Conservation (phyloP, 108 stramenopile species). For the Skeletonema potamos region DNA sequence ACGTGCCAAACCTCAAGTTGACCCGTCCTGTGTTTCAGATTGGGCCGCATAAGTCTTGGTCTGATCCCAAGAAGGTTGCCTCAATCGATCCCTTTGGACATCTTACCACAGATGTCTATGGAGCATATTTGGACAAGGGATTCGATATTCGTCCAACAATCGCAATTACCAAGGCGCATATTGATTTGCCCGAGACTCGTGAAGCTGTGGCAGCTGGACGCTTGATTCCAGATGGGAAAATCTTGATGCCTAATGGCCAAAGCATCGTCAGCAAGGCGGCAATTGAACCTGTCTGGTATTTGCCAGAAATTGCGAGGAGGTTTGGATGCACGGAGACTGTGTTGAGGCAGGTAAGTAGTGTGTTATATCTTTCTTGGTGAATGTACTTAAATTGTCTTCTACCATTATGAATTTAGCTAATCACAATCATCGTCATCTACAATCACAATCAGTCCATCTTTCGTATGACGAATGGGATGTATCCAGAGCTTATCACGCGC, state of each 20-base stretch:
- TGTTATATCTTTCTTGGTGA: background rate
- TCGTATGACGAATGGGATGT: conserved; percentile 99
- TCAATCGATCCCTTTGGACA: conserved; percentile 98
- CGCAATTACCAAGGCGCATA: conserved; percentile 99
- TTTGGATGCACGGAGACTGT: conserved; percentile 91
- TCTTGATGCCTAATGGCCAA: conserved; percentile 90
- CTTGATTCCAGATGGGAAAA: conserved; percentile 90
- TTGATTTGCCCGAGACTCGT: conserved; percentile 95
- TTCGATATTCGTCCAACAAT: conserved; percentile 99
- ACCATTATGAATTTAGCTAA: background rate
- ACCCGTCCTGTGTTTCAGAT: conserved; percentile 95
- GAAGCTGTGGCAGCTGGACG: conserved; percentile 89
- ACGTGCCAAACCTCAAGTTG: conserved; percentile 88
- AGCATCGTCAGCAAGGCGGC: conserved; percentile 95
- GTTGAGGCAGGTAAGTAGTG: conserved; percentile 56
- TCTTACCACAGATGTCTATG: conserved; percentile 76
- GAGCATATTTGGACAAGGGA: conserved; percentile 92
- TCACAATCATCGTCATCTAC: background rate
- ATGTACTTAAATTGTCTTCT: background rate
- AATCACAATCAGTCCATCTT: conserved; percentile 83
- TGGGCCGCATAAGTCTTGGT: conserved; percentile 94
- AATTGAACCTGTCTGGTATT: conserved; percentile 99
- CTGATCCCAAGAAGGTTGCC: conserved; percentile 93
- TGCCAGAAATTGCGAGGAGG: conserved; percentile 96
- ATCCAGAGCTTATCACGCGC: conserved; percentile 97